A percentile compares a stretch with the other conserved stretches of the same genome.
These are phyloP conservation scores for Dactylonectria macrodidyma DNA, from an alignment of 2,329 filamentous ascomycete genomes.

Conservation along the genomic window DNA sequence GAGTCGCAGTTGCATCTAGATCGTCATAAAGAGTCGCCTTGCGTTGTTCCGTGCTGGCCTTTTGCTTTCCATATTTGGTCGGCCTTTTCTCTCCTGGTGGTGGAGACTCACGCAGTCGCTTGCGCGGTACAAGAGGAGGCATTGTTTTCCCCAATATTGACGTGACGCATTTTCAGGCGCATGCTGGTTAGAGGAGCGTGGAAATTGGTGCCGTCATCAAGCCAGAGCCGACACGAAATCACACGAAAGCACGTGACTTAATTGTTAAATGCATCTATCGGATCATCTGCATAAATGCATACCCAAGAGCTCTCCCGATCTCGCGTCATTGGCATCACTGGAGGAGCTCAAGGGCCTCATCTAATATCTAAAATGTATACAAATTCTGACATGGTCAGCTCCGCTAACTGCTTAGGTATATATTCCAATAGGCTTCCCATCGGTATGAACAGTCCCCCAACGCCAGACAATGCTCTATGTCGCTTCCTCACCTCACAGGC, in stretches of 20 bases:
- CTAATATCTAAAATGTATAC: not conserved
- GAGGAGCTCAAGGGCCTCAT: not conserved
- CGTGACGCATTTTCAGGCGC: constrained; percentile 32
- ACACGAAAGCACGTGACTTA: constrained; percentile 41
- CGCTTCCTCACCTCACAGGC: not conserved
- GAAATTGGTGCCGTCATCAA: constrained; percentile 26
- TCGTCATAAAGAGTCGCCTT: constrained; percentile 75
- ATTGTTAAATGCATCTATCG: constrained; percentile 9
- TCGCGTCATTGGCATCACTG: not conserved
- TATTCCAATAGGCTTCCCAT: not conserved
- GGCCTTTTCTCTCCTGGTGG: constrained; percentile 44
- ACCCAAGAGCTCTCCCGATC: not conserved
- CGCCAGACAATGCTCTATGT: constrained; percentile 40
- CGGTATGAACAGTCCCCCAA: constrained; percentile 29
- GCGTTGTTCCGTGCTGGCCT: constrained; percentile 49
- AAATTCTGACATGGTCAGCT: not conserved
- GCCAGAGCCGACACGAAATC: constrained; percentile 35
- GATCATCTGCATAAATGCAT: not conserved
- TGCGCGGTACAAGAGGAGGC: constrained; percentile 79
- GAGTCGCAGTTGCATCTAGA: constrained; percentile 66
- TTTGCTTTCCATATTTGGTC: constrained; percentile 48
- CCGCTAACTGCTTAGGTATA: not conserved
- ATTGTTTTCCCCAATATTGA: constrained; percentile 58
- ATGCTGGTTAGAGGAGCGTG: not conserved
- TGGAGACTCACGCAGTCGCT: constrained; percentile 70